A percentile compares a stretch with the other conserved stretches of the same genome.
Conservation (phyloP, 371 early-diverging fungal genomes). For the Dichotomocladium elegans region DNA sequence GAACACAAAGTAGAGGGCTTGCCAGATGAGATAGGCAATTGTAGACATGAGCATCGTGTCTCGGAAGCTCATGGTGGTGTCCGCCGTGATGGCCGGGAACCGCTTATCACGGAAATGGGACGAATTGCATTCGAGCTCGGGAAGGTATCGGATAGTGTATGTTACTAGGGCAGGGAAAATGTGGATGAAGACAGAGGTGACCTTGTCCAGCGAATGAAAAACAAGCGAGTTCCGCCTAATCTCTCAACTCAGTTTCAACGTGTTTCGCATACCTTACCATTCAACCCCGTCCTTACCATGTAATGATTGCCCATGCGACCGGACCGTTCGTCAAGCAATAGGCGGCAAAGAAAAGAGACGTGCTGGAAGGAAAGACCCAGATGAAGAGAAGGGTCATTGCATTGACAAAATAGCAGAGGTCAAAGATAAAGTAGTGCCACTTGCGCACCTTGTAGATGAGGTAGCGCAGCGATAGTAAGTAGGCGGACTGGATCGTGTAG, state of each 20-base stretch:
- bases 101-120: conserved; percentile 25
- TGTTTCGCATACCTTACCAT: background rate
- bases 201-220: conserved; percentile 72
- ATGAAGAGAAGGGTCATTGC: conserved; percentile 50
- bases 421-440: conserved; percentile 71
- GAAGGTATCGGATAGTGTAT: conserved; percentile 64
- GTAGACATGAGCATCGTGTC: conserved; percentile 46
- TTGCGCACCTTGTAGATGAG: conserved; percentile 55
- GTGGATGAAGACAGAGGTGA: conserved; percentile 71
- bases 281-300: conserved; percentile 31
- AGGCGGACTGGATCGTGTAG: conserved; percentile 49
- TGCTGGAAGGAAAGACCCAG: conserved; percentile 47
- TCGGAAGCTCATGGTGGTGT: conserved; percentile 24
- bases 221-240: conserved; percentile 57
- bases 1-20: conserved; percentile 60
- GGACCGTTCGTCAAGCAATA: conserved; percentile 67
- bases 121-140: conserved; percentile 23
- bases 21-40: conserved; percentile 65
- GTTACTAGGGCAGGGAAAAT: conserved; percentile 63
- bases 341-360: conserved; percentile 46
- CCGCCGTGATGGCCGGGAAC: conserved; percentile 42
- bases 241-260: too few species aligned
- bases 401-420: conserved; percentile 71
- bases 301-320: conserved; percentile 67
- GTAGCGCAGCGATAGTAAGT: conserved; percentile 50